Conservation (phyloP, 371 early-diverging fungal species). For the Lichtheimia ramosa region DNA sequence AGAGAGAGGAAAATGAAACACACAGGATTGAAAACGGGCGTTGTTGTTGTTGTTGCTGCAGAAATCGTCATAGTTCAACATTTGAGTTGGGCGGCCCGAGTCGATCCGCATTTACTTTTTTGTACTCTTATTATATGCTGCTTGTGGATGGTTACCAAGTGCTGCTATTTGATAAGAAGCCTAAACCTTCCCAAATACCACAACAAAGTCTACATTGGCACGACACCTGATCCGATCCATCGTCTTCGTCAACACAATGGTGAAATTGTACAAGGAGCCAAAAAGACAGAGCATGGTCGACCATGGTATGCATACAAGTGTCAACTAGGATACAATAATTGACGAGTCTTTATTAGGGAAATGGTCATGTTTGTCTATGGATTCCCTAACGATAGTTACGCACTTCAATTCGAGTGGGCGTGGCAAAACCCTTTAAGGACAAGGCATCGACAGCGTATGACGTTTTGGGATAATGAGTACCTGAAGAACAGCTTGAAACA, state of each 20-base stretch:
- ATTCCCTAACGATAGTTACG: neutral
- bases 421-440: neutral
- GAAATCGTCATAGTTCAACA: no score
- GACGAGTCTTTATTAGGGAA: neutral
- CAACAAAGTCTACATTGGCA: conserved; percentile 1
- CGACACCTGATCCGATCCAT: neutral
- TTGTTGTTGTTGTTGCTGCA: neutral
- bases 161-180: neutral
- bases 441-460: neutral
- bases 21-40: neutral
- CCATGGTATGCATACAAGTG: neutral
- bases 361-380: neutral
- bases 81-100: neutral
- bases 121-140: neutral
- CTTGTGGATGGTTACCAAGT: neutral
- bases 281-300: neutral
- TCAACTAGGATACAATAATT: no score
- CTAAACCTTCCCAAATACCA: neutral
- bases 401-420: conserved; percentile 1
- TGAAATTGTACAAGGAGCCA: neutral
- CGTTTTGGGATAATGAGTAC: neutral
- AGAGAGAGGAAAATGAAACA: no score
- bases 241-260: neutral
- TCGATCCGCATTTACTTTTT: neutral
- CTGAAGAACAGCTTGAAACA: neutral